Percentiles rank a stretch among this genome's conserved stretches.
phyloP scores from a whole-genome alignment of 2,329 filamentous ascomycete species.

The Cladosporium sp. region DNA sequence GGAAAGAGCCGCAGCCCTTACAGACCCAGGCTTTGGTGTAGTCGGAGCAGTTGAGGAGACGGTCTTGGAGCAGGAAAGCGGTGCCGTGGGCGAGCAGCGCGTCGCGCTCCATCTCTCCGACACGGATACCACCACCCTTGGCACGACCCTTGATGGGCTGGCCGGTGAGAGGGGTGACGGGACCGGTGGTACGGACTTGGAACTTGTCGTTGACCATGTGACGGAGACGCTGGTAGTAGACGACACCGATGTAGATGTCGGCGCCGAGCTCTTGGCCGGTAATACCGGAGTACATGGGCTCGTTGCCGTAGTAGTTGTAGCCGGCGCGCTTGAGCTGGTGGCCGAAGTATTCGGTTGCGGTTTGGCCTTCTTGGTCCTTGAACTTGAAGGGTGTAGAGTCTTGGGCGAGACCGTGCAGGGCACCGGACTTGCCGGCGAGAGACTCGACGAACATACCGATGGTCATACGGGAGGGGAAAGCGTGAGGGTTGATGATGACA shows the following conservation, averaged over 20 bases:
- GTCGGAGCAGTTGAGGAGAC: conserved; percentile 95
- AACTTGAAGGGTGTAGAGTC: conserved; percentile 96
- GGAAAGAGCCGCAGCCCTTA: conserved; percentile 82
- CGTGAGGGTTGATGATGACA: conserved; percentile 98
- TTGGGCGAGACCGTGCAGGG: conserved; percentile 91
- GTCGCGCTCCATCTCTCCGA: conserved; percentile 99
- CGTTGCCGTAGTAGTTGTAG: conserved; percentile 97
- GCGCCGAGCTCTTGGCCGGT: conserved; percentile 91
- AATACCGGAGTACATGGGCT: conserved; percentile 97
- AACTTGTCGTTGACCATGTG: conserved; percentile 99
- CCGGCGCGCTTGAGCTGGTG: conserved; percentile 93
- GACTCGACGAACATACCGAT: conserved; percentile 99
- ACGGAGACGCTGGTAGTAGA: conserved; percentile 95
- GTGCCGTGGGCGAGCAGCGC: conserved; percentile 92
- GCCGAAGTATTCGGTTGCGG: conserved; percentile 90
- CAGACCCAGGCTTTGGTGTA: conserved; percentile 89
- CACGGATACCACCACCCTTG: conserved; percentile 95
- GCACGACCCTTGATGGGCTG: conserved; percentile 97
- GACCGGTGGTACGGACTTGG: conserved; percentile 94
- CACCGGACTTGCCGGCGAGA: conserved; percentile 89
- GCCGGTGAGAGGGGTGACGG: conserved; percentile 83
- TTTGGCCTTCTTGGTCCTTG: conserved; percentile 73
- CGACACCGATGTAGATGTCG: conserved; percentile 94
- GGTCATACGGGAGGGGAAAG: conserved; percentile 98
- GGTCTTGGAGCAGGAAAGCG: conserved; percentile 90